phyloP scores from a whole-genome alignment of 139 green algal species.

The Chlamydomonas incerta region DNA sequence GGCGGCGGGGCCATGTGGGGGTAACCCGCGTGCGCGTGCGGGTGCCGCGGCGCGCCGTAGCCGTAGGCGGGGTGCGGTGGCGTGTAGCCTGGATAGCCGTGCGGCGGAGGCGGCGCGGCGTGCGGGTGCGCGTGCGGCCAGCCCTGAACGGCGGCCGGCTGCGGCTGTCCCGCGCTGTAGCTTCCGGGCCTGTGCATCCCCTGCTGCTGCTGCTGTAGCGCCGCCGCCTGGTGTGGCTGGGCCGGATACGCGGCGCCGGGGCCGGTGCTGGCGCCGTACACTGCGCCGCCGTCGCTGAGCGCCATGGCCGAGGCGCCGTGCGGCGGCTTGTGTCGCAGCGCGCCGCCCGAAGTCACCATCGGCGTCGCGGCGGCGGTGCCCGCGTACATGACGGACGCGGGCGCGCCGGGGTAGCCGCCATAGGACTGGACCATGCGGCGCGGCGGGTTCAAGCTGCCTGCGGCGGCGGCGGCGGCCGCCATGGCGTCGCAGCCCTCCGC shows the following conservation, averaged over 20 bases:
- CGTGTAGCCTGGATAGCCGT: neutral
- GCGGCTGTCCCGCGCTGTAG: too few relatives aligned
- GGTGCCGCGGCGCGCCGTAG: neutral
- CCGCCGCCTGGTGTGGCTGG: neutral
- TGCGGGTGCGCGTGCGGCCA: neutral
- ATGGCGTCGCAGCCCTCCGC: too few relatives aligned
- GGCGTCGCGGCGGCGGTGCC: too few relatives aligned
- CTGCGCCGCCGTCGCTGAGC: slow-evolving; percentile 10
- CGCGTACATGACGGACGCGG: neutral
- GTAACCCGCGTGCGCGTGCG: neutral
- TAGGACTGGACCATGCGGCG: slow-evolving; percentile 2
- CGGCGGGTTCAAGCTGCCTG: too few relatives aligned
- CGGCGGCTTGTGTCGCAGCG: neutral
- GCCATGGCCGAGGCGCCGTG: neutral
- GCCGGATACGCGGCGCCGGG: too few relatives aligned
- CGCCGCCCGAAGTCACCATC: too few relatives aligned
- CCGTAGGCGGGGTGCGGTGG: neutral
- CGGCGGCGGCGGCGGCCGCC: too few relatives aligned
- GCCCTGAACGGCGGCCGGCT: too few relatives aligned
- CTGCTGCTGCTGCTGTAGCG: neutral
- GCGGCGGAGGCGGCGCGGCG: neutral
- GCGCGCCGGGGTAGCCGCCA: neutral
- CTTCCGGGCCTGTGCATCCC: too few relatives aligned
- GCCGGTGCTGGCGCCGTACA: neutral
- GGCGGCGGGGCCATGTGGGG: neutral